phyloP scores from a whole-genome alignment of 257 asterid species.

The Capsicum chinense region DNA sequence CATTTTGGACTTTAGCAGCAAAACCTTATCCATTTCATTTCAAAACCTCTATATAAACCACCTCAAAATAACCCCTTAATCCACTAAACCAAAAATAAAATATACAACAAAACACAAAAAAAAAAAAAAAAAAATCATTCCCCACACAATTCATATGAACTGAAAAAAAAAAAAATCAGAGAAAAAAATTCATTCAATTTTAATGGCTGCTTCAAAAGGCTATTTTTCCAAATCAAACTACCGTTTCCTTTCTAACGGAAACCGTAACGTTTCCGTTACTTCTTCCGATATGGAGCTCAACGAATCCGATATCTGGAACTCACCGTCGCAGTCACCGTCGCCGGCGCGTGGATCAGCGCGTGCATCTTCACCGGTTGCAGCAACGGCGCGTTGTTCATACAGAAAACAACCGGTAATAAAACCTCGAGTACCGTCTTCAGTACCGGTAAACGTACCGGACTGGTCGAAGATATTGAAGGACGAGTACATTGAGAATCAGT shows the following conservation, averaged over 20 bases:
- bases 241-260: slow-evolving; percentile 56
- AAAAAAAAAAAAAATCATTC: not conserved
- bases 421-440: too few species aligned
- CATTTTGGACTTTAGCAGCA: slow-evolving; percentile 34
- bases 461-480: slow-evolving; percentile 94
- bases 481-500: slow-evolving; percentile 65
- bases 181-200: too few species aligned
- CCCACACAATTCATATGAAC: not conserved
- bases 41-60: slow-evolving; percentile 52
- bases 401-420: slow-evolving; percentile 43
- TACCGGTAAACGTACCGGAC: slow-evolving; percentile 87
- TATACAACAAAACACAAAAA: not conserved
- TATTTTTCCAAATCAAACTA: slow-evolving; percentile 61
- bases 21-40: slow-evolving; percentile 56
- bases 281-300: slow-evolving; percentile 67
- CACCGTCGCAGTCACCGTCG: not conserved
- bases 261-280: slow-evolving; percentile 35
- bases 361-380: slow-evolving; percentile 39
- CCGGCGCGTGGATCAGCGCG: slow-evolving; percentile 30
- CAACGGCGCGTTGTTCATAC: too few species aligned
- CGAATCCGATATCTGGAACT: slow-evolving; percentile 79
- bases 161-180: not conserved
- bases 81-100: not conserved
- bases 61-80: slow-evolving; percentile 30
- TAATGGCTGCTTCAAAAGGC: slow-evolving; percentile 79